Conservation (phyloP, 2,329 filamentous ascomycete genomes). For the Pestalotiopsis sp. region DNA sequence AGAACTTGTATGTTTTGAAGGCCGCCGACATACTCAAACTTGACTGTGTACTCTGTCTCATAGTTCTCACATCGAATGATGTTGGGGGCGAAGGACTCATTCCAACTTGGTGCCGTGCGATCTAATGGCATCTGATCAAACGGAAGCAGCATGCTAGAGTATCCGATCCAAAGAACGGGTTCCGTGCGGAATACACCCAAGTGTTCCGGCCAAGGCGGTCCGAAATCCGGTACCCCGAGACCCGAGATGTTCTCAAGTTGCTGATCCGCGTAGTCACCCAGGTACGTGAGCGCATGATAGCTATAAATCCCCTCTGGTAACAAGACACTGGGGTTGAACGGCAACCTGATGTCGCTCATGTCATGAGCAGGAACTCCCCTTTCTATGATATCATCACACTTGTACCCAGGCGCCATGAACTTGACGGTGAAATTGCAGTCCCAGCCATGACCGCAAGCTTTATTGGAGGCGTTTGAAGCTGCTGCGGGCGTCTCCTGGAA, state of each 20-base stretch:
- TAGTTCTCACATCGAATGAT: background rate
- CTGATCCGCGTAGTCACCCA: no score
- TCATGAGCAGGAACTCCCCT: no score
- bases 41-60: background rate
- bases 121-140: background rate
- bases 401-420: background rate
- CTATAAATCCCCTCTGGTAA: background rate
- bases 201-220: conserved; percentile 30
- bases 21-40: background rate
- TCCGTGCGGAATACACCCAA: conserved; percentile 41
- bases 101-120: background rate
- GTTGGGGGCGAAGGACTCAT: background rate
- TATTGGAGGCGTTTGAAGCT: background rate
- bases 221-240: no score
- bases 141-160: conserved; percentile 10
- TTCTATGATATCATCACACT: background rate
- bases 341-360: background rate
- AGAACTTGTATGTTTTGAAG: background rate
- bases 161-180: conserved; percentile 42
- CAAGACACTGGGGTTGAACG: no score
- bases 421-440: background rate
- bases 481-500: background rate
- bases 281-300: no score
- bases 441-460: background rate
- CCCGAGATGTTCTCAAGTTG: no score